These are phyloP conservation scores for Sutorius eximius DNA, from an alignment of 1,284 basidiomycete genomes.

Conservation along the genomic window DNA sequence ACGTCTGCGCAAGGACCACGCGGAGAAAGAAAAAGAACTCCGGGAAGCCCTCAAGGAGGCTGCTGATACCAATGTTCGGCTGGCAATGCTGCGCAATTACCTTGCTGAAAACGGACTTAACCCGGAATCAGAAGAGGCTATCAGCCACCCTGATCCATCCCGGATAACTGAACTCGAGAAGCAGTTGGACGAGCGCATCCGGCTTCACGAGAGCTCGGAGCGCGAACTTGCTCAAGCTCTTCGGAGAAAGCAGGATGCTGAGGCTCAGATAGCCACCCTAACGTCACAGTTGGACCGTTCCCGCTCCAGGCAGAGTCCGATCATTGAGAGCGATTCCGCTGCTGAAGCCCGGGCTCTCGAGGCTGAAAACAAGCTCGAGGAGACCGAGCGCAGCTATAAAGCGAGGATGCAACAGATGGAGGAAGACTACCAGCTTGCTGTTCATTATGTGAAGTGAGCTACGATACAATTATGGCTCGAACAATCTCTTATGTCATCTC, in stretches of 20 bases:
- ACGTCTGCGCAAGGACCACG: conserved; percentile 67
- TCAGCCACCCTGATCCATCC: conserved; percentile 45
- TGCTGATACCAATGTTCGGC: conserved; percentile 74
- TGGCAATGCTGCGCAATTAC: conserved; percentile 82
- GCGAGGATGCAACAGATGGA: conserved; percentile 82
- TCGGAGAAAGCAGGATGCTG: conserved; percentile 70
- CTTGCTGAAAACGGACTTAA: conserved; percentile 86
- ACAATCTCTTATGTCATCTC: conserved; percentile 24
- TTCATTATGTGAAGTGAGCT: conserved; percentile 87
- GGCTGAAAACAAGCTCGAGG: conserved; percentile 73
- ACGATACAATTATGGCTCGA: conserved; percentile 8
- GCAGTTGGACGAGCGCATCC: conserved; percentile 69
- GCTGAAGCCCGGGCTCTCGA: conserved; percentile 62
- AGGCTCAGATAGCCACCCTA: conserved; percentile 65
- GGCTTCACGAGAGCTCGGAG: conserved; percentile 73
- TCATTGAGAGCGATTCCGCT: conserved; percentile 38
- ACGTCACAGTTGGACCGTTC: conserved; percentile 66
- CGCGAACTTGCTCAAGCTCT: conserved; percentile 64
- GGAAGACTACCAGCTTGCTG: conserved; percentile 92
- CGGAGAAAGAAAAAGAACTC: conserved; percentile 69
- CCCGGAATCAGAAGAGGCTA: conserved; percentile 62
- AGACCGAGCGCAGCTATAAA: conserved; percentile 77
- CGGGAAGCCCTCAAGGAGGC: conserved; percentile 68
- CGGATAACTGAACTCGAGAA: conserved; percentile 71
- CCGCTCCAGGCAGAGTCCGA: conserved; percentile 54